Evolutionary conservation across 2,329 filamentous ascomycete genomes (phyloP).

Genomic region (Elsinoe necatrix): DNA sequence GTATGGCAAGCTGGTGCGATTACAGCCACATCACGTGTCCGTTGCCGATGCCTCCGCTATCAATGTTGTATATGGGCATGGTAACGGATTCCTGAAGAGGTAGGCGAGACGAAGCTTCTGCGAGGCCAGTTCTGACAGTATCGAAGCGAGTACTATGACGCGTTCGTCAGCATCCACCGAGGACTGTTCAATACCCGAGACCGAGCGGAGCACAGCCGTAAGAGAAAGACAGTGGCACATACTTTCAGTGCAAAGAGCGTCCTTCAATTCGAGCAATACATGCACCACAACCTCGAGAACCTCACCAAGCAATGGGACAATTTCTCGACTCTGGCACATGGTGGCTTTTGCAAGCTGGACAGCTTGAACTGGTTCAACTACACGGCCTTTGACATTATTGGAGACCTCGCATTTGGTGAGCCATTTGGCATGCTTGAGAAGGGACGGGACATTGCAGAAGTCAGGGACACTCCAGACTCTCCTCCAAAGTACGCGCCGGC

Average conservation of each 20-base stretch:
- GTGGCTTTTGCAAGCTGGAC: slow-evolving; percentile 57
- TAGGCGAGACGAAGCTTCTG: slow-evolving; percentile 19
- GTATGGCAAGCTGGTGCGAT: slow-evolving; percentile 68
- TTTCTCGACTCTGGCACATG: slow-evolving; percentile 46
- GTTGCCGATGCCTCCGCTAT: slow-evolving; percentile 76
- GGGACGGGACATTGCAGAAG: slow-evolving; percentile 68
- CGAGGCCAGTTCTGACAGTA: neutral
- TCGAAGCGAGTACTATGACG: slow-evolving; percentile 73
- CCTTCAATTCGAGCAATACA: slow-evolving; percentile 80
- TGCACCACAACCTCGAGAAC: slow-evolving; percentile 66
- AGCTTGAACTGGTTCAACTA: slow-evolving; percentile 75
- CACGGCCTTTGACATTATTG: slow-evolving; percentile 51
- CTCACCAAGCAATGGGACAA: slow-evolving; percentile 67
- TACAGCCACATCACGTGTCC: slow-evolving; percentile 77
- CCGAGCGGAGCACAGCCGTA: slow-evolving; percentile 72
- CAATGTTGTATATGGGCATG: slow-evolving; percentile 61
- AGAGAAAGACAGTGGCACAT: slow-evolving; percentile 80
- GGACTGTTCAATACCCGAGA: slow-evolving; percentile 86
- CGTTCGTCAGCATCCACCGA: slow-evolving; percentile 77
- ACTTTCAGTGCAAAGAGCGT: slow-evolving; percentile 79
- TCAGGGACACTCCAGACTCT: slow-evolving; percentile 52
- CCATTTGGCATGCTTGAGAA: slow-evolving; percentile 77
- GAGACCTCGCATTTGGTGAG: slow-evolving; percentile 61
- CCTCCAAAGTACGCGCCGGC: slow-evolving; percentile 64
- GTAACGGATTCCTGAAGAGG: slow-evolving; percentile 44